Conservation (phyloP, 116 monocot genomes). For the Cymodocea nodosa region DNA sequence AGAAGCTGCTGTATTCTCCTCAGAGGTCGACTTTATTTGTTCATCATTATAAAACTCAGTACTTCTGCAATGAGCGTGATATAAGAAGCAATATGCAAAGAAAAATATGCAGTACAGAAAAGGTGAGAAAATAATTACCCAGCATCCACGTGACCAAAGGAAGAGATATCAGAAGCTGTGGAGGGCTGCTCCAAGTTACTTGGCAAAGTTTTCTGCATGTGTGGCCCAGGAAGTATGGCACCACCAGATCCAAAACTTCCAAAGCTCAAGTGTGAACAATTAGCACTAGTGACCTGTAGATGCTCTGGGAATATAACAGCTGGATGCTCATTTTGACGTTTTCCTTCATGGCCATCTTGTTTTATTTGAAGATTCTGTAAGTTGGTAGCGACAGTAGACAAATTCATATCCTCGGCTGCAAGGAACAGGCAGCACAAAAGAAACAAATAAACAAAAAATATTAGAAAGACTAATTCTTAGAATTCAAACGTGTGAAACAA, state of each 20-base stretch:
- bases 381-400: conserved; percentile 37
- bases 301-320: conserved; percentile 91
- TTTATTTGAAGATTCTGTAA: conserved; percentile 56
- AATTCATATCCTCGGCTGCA: conserved; percentile 24
- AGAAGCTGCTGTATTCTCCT: conserved; percentile 26
- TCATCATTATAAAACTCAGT: conserved; percentile 55
- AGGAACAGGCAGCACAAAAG: not conserved
- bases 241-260: conserved; percentile 83
- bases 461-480: too few species aligned
- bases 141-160: conserved; percentile 33
- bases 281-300: conserved; percentile 70
- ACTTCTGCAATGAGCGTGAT: conserved; percentile 39
- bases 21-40: conserved; percentile 24
- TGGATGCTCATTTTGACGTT: conserved; percentile 43
- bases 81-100: conserved; percentile 1
- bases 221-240: conserved; percentile 44
- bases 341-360: conserved; percentile 26
- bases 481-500: too few species aligned
- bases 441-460: not conserved
- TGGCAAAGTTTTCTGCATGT: conserved; percentile 23
- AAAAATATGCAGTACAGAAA: not conserved
- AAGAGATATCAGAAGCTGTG: conserved; percentile 24
- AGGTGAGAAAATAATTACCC: conserved; percentile 33
- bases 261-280: conserved; percentile 88
- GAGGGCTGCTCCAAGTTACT: conserved; percentile 30